phyloP scores from a whole-genome alignment of 768 basidiomycete genomes.

The Tylopilus cervinicoccineus region DNA sequence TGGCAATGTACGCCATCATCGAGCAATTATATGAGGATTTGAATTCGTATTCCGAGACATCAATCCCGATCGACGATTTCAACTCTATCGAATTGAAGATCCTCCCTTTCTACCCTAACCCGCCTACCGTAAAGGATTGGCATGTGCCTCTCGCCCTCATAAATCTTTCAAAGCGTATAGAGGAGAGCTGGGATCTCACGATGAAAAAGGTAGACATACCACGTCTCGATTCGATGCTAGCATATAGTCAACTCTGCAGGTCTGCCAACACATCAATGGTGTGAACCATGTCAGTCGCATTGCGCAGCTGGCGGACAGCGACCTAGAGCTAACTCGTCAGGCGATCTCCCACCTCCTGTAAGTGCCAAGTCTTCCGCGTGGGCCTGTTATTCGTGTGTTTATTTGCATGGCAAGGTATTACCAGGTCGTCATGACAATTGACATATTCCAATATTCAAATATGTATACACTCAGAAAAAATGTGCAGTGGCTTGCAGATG shows the following conservation, averaged over 20 bases:
- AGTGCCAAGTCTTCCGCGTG: slow-evolving; percentile 23
- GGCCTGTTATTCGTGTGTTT: slow-evolving; percentile 1
- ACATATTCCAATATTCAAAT: slow-evolving; percentile 97
- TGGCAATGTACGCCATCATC: slow-evolving; percentile 74
- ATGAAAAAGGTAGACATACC: slow-evolving; percentile 67
- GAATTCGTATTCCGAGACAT: slow-evolving; percentile 96
- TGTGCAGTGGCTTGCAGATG: slow-evolving; percentile 84
- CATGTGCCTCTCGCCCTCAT: slow-evolving; percentile 91
- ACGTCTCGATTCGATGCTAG: neutral
- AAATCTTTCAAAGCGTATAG: slow-evolving; percentile 72
- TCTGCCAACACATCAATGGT: slow-evolving; percentile 83
- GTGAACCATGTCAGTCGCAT: slow-evolving; percentile 89
- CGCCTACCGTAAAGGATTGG: slow-evolving; percentile 88
- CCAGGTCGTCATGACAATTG: slow-evolving; percentile 93
- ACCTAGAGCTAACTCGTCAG: slow-evolving; percentile 73
- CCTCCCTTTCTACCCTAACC: slow-evolving; percentile 95
- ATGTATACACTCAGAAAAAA: slow-evolving; percentile 91
- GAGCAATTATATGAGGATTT: slow-evolving; percentile 97
- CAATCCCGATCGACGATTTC: slow-evolving; percentile 85
- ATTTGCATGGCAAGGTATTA: slow-evolving; percentile 63
- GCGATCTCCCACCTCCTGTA: slow-evolving; percentile 92
- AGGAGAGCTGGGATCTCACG: slow-evolving; percentile 96
- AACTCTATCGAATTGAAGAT: slow-evolving; percentile 96
- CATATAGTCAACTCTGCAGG: slow-evolving; percentile 28
- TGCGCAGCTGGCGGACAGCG: slow-evolving; percentile 87